Percentiles rank a stretch among this genome's conserved stretches.
phyloP scores from a whole-genome alignment of 768 basidiomycete species.

The Trametes cinnabarina region DNA sequence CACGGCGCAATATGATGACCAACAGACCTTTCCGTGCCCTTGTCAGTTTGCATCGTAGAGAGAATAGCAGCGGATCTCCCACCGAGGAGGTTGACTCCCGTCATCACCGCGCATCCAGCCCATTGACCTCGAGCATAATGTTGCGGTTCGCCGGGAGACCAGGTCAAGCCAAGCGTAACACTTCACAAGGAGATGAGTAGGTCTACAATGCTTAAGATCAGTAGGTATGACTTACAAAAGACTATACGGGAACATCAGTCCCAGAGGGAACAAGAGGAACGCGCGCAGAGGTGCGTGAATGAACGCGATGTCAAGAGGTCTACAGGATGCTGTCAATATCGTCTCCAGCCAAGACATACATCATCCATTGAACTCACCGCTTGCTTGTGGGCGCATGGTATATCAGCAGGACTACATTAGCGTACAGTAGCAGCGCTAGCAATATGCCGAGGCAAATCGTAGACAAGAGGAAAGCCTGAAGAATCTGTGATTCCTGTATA shows the following conservation, averaged over 20 bases:
- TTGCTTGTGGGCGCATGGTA: slow-evolving; percentile 62
- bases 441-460: slow-evolving; percentile 74
- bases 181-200: slow-evolving; percentile 36
- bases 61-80: neutral
- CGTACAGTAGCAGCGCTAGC: slow-evolving; percentile 68
- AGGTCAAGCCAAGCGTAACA: slow-evolving; percentile 66
- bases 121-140: slow-evolving; percentile 63
- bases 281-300: slow-evolving; percentile 87
- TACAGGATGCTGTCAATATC: neutral
- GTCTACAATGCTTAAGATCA: too few relatives aligned
- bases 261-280: slow-evolving; percentile 51
- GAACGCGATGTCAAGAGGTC: slow-evolving; percentile 75
- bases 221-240: slow-evolving; percentile 57
- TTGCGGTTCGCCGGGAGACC: slow-evolving; percentile 49
- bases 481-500: slow-evolving; percentile 41
- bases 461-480: slow-evolving; percentile 73
- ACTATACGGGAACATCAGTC: slow-evolving; percentile 58
- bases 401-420: slow-evolving; percentile 72
- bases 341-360: neutral
- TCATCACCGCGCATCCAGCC: slow-evolving; percentile 69
- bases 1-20: slow-evolving; percentile 54
- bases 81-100: slow-evolving; percentile 54
- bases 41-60: neutral
- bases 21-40: slow-evolving; percentile 40
- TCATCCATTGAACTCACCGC: slow-evolving; percentile 11